Evolutionary conservation across 306 rosid species (phyloP).

Genomic region (Oemleria cerasiformis): DNA sequence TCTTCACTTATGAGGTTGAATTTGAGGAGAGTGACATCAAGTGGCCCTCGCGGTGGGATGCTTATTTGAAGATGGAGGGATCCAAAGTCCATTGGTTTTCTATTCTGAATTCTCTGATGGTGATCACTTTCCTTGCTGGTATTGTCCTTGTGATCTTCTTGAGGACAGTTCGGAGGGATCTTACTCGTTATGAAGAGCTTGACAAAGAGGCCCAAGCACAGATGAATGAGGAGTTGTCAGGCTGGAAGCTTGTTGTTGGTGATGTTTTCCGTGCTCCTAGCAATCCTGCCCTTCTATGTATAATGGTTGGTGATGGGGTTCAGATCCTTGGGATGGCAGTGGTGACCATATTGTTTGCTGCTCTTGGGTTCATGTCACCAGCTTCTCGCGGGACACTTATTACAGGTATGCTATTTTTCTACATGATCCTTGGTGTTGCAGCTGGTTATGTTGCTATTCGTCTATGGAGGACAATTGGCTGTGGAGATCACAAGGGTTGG

Average conservation of each 20-base stretch:
- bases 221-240: constrained; percentile 96
- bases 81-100: constrained; percentile 97
- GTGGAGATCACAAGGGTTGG: constrained; percentile 81
- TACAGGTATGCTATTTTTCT: constrained; percentile 91
- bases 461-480: constrained; percentile 79
- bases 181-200: constrained; percentile 89
- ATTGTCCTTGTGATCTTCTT: constrained; percentile 88
- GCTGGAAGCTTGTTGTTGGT: constrained; percentile 98
- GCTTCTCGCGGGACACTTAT: constrained; percentile 92
- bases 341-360: constrained; percentile 93
- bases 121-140: constrained; percentile 92
- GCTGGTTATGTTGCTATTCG: constrained; percentile 97
- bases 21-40: constrained; percentile 92
- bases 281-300: constrained; percentile 66
- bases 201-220: constrained; percentile 99
- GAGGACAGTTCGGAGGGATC: constrained; percentile 92
- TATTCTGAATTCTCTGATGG: constrained; percentile 90
- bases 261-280: constrained; percentile 96
- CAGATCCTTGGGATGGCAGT: constrained; percentile 98
- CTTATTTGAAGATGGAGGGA: constrained; percentile 98
- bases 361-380: constrained; percentile 98
- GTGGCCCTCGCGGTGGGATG: constrained; percentile 99
- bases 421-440: constrained; percentile 82
- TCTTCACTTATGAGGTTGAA: constrained; percentile 73
- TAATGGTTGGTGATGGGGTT: constrained; percentile 92